Evolutionary conservation across 1,284 basidiomycete species (phyloP).

Genomic region (Amylostereum areolatum): DNA sequence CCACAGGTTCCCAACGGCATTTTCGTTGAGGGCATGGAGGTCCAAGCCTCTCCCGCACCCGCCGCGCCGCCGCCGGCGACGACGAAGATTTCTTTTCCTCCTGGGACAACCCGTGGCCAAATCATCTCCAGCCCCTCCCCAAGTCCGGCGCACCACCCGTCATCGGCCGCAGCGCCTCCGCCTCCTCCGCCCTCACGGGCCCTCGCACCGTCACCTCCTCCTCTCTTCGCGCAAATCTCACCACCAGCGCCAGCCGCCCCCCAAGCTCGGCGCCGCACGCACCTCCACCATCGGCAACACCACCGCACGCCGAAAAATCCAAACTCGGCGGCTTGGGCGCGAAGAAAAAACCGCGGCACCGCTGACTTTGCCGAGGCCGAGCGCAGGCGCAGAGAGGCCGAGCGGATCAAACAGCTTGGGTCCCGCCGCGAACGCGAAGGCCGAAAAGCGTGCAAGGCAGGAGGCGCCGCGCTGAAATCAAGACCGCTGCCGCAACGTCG

Average conservation of each 20-base stretch:
- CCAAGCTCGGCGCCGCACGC: conserved; percentile 45
- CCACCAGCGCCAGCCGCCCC: conserved; percentile 28
- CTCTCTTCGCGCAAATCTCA: conserved; percentile 40
- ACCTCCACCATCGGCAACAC: conserved; percentile 23
- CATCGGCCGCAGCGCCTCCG: conserved; percentile 44
- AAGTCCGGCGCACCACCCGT: conserved; percentile 53
- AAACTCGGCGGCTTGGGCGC: conserved; percentile 85
- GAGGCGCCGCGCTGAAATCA: conserved; percentile 46
- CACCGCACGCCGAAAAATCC: conserved; percentile 39
- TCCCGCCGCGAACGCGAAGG: conserved; percentile 81
- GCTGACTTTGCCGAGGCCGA: conserved; percentile 90
- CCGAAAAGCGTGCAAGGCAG: conserved; percentile 54
- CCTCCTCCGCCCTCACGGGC: conserved; percentile 30
- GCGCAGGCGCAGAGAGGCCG: conserved; percentile 80
- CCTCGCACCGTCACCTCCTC: conserved; percentile 66
- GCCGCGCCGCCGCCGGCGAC: conserved; percentile 31
- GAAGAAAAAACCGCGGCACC: conserved; percentile 70
- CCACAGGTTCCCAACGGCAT: conserved; percentile 72
- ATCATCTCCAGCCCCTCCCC: conserved; percentile 40
- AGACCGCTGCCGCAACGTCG: conserved; percentile 27
- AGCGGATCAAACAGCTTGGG: conserved; percentile 82
- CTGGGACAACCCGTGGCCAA: conserved; percentile 83
- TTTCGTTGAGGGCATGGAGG: conserved; percentile 65
- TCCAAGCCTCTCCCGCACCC: conserved; percentile 33
- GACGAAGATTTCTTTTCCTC: conserved; percentile 95